Evolutionary conservation across 2,329 filamentous ascomycete species (phyloP), one percentile per base, ranked within the genome.

Genomic region (Scopulariopsis brevicaulis): DNA sequence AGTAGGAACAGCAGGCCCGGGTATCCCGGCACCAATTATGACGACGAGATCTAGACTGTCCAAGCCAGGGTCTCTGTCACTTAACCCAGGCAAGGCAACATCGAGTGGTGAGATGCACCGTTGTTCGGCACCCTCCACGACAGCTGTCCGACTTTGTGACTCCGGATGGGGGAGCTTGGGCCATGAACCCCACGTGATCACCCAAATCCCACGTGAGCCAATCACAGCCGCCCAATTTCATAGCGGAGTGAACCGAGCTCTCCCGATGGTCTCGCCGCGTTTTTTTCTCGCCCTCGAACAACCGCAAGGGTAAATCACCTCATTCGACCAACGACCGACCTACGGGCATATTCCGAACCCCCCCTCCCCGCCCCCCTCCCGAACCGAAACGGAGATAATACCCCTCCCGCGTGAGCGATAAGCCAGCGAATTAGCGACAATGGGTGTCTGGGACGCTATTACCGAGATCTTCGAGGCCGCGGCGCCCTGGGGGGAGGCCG

Each of bases 401-500:
- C 46, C 18, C 25, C 24, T 40, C 24, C 40, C 14, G 46, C n/a
- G 22, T 32, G 28, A 37, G 28, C 40, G 22, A 56, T 48, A 51
- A 18, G 40, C 48, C 71, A 74, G 73, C 40, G 40, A 46, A 46
- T n/a, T 10, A 32, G 40, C 40, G 40, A 46, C 71, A 72, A 86
- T 86, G 83, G 83, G 81, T 76, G 77, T 86, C 75, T 85, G 82
- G 80, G 82, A 85, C 72, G 74, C 78, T 64, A 78, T 84, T 67
- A 77, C 76, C 68, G 83, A 86, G 69, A 74, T 86, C 69, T 74
- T 84, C 68, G 81, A 85, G 74, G 82, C 82, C 62, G 82, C 80
- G 64, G 77, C 79, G 74, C 83, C 83, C 70, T 86, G 83, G 83
- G 77, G 75, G 70, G 78, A 78, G 64, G 82, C 77, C 64, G 80